Evolutionary conservation across 179 eudicot genomes (phyloP).

Genomic region (Pouteria campechiana): DNA sequence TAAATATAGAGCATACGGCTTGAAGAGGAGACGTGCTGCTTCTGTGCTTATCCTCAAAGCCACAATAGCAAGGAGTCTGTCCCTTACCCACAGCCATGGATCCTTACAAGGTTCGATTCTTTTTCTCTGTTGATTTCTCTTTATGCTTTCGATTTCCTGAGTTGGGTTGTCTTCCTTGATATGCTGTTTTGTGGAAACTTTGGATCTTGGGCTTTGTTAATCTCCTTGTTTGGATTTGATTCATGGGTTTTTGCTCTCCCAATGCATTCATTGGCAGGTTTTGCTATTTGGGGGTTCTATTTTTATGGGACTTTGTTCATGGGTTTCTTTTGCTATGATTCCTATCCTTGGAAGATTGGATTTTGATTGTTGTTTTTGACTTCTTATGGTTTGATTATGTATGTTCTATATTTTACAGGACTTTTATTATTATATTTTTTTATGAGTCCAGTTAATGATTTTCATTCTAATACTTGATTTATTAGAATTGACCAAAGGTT

Average conservation of each 20-base stretch:
- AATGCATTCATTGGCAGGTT: no score
- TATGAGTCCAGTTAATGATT: not conserved
- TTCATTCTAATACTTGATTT: not conserved
- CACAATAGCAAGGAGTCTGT: no score
- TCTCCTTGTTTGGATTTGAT: not conserved
- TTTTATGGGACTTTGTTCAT: no score
- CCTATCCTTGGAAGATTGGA: not conserved
- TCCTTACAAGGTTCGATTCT: constrained; percentile 42
- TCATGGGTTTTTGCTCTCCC: no score
- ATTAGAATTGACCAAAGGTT: no score
- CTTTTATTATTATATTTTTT: not conserved
- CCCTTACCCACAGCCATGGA: constrained; percentile 26
- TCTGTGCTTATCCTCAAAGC: no score
- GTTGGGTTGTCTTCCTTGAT: not conserved
- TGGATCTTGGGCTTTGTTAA: not conserved
- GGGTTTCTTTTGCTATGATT: no score
- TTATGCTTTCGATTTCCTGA: not conserved
- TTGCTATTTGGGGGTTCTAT: no score
- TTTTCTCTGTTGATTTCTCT: not conserved
- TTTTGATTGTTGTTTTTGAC: not conserved
- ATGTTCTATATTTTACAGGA: not conserved
- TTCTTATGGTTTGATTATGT: constrained; percentile 1
- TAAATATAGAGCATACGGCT: no score
- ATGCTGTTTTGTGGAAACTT: not conserved
- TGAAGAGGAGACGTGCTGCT: no score